phyloP scores from a whole-genome alignment of 768 basidiomycete genomes.

The Leccinellum luteum region DNA sequence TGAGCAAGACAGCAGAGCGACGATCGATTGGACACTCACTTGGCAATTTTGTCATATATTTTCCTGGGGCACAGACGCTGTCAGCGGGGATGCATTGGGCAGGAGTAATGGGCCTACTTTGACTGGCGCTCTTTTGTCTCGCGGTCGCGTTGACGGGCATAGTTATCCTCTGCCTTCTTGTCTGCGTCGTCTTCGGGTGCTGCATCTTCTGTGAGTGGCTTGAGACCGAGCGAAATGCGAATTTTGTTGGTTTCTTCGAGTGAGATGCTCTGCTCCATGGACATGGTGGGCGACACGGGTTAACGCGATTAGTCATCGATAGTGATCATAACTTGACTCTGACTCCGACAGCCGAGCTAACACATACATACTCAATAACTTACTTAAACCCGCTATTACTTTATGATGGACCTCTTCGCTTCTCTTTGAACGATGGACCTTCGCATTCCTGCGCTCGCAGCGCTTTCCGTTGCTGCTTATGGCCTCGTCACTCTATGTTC shows the following conservation, averaged over 20 bases:
- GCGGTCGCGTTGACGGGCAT: slow-evolving; percentile 63
- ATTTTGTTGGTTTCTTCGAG: slow-evolving; percentile 96
- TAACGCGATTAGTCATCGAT: slow-evolving; percentile 11
- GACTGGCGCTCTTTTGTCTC: slow-evolving; percentile 70
- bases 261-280: slow-evolving; percentile 86
- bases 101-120: slow-evolving; percentile 55
- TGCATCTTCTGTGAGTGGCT: slow-evolving; percentile 84
- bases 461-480: slow-evolving; percentile 1
- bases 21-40: slow-evolving; percentile 63
- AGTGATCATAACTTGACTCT: neutral
- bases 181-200: slow-evolving; percentile 72
- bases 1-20: slow-evolving; percentile 34
- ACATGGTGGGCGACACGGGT: slow-evolving; percentile 36
- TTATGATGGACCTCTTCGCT: neutral
- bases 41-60: slow-evolving; percentile 74
- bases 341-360: slow-evolving; percentile 7
- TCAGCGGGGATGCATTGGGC: slow-evolving; percentile 14
- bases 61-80: slow-evolving; percentile 44
- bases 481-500: slow-evolving; percentile 9
- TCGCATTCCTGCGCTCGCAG: slow-evolving; percentile 11
- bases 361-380: no score
- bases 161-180: slow-evolving; percentile 85
- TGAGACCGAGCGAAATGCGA: slow-evolving; percentile 89
- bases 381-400: neutral
- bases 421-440: slow-evolving; percentile 10